Base-by-base conservation (phyloP, 2,329 filamentous ascomycete genomes). In the Pyrenochaeta sp. region DNA sequence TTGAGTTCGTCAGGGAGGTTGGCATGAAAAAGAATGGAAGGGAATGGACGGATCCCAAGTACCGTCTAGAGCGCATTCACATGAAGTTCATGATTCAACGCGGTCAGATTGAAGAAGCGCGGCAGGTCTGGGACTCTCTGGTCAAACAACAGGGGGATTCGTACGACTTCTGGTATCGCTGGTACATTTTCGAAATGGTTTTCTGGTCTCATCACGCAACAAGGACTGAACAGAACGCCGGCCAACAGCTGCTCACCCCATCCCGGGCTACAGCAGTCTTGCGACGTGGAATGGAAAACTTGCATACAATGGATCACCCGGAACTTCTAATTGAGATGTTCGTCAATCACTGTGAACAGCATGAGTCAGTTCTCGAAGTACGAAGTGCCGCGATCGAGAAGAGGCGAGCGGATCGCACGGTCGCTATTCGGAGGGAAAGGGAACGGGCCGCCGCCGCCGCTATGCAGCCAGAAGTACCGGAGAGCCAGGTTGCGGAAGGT, bases 111-210 rank as follows among this genome's bases (percentile, higher is more conserved):
- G 86, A 91, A 17, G 88, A 88, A 51, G 95, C 94, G 2, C 86
- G 95, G 33, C 82, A 84, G 14, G 85, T 90, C 42, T 98, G 91
- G 87, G 87, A 90, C 60, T 85, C 85, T 15, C 81, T 98, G 27
- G 83, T 85, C 18, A 79, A 85, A n/a, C 81, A 83, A 15, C 86
- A 92, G 50, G 87, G 87, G 27, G 86, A 92, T 64, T 93, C 87
- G 64, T 92, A 93, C 69, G 92, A 97, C 66, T 98, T 98, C 73
- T 99, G 95, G 95, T 83, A 93, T 49, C 87, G 88, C 37, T 97
- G 92, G 75, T 97, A 97, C 76, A 82, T 89, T 47, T 98, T 92
- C 90, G 95, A 98, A 77, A 89, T 98, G 82, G 83, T 90, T 52
- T 78, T 83, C n/a, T 88, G 85, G 83, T 80, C 82, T 52, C 84